Base-by-base conservation (phyloP, 129 eudicot species). In the Flaveria brownii region DNA sequence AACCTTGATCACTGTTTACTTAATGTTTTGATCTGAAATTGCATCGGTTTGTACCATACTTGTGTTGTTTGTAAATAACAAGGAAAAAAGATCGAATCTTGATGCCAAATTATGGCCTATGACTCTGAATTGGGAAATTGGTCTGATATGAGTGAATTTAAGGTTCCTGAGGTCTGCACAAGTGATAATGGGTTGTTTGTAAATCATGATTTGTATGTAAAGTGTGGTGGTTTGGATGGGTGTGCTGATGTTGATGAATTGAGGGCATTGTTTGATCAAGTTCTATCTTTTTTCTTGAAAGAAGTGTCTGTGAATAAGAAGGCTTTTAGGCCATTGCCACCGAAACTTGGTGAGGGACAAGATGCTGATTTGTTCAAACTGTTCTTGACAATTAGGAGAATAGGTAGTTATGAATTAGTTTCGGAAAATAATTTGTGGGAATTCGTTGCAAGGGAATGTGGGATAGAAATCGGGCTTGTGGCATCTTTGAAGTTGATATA, bases 341-440 rank as follows among this genome's bases (percentile, higher is more conserved):
- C 80, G 9, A 80, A 88, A 70, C 80, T 89, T 43, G 86, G 92
- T 46, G 85, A 93, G 62, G 98, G 98, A 51, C 80, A 72, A 30
- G 78, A 86, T 0, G 87, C 84, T 9, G 90, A 93, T 82, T 88
- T 93, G 84, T 88, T 93, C 71, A 87, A 82, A 66, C 84, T 93
- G 25, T 93, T 90, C 55, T 88, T 89, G 85, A 80, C 85, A 7
- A 89, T 90, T 45, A 81, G 89, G 83, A 78, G 80, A 59, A 77
- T 77, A 39, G 98, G 95, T n/a, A 95, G 98, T 17, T 87, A 86
- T 47, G 82, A 70, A 65, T n/a, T 65, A 18, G 95, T 93, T 70
- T 88, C 87, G 1, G 81, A 77, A 68, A 83, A 85, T 55, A 78
- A 79, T 16, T 74, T 90, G 85, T 93, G 98, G 96, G 92, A 78